Percentiles rank a stretch among this genome's conserved stretches.
phyloP scores from a whole-genome alignment of 1,139 yeast genomes.

The Candida smagusa region DNA sequence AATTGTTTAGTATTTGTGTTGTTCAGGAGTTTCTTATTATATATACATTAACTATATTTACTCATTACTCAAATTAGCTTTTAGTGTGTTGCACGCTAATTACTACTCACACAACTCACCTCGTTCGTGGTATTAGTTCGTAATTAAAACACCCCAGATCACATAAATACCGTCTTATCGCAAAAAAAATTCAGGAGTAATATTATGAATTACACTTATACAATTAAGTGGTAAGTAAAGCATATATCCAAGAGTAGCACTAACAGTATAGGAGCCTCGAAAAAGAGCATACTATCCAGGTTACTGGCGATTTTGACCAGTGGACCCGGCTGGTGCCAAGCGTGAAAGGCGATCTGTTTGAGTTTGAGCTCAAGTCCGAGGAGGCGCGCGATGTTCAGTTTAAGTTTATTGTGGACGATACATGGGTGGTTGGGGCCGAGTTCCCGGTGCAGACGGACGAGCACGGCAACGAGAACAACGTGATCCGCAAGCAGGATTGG shows the following conservation, averaged over 20 bases:
- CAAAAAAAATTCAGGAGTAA: conserved; percentile 8
- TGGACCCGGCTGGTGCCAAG: conserved; percentile 27
- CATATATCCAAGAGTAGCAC: conserved; percentile 1
- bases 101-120: too few species aligned
- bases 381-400: conserved; percentile 21
- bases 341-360: conserved; percentile 17
- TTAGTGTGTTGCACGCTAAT: too few species aligned
- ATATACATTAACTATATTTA: too few species aligned
- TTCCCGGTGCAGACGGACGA: conserved; percentile 30
- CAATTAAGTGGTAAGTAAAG: conserved; percentile 18
- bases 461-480: conserved; percentile 39
- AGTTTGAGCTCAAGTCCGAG: conserved; percentile 12
- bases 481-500: conserved; percentile 28
- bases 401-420: conserved; percentile 37
- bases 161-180: conserved; percentile 3
- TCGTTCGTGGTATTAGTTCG: too few species aligned
- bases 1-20: too few species aligned
- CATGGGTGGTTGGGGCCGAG: conserved; percentile 29
- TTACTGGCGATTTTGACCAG: conserved; percentile 43
- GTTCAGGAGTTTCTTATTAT: too few species aligned
- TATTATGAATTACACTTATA: conserved; percentile 13
- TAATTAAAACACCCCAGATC: neutral
- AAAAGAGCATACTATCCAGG: conserved; percentile 23
- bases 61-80: too few species aligned
- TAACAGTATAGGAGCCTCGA: conserved; percentile 8